A percentile compares a stretch with the other conserved stretches of the same genome.
These are phyloP conservation scores for Huntiella bhutanensis DNA, from an alignment of 2,329 filamentous ascomycete species.

Conservation along the genomic window DNA sequence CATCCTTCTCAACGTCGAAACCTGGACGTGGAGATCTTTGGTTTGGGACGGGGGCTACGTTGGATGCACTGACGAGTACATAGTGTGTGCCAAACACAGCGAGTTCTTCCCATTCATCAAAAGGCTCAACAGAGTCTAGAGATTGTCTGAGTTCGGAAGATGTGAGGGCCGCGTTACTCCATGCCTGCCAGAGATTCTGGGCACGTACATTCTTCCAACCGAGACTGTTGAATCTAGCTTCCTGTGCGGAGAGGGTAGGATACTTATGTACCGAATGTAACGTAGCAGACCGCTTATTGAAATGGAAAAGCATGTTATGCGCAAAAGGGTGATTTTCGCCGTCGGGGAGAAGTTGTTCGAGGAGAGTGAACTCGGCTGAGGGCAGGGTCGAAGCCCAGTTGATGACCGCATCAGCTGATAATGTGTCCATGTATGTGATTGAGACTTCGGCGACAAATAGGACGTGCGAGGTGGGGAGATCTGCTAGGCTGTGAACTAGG, in stretches of 20 bases:
- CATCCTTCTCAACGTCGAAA: not conserved
- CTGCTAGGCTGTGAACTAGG: slow-evolving; percentile 38
- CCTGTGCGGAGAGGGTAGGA: slow-evolving; percentile 45
- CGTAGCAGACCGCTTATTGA: slow-evolving; percentile 60
- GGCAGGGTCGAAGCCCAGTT: slow-evolving; percentile 56
- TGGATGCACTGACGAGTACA: slow-evolving; percentile 48
- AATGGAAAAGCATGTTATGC: slow-evolving; percentile 67
- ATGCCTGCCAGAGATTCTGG: slow-evolving; percentile 64
- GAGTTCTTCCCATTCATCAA: slow-evolving; percentile 95
- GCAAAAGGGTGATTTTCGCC: slow-evolving; percentile 68
- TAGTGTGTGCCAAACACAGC: slow-evolving; percentile 72
- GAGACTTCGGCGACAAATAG: slow-evolving; percentile 82
- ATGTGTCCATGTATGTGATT: slow-evolving; percentile 69
- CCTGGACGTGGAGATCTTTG: not conserved
- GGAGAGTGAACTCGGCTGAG: slow-evolving; percentile 58
- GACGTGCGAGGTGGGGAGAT: slow-evolving; percentile 39
- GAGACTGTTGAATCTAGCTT: slow-evolving; percentile 43
- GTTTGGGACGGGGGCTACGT: not conserved
- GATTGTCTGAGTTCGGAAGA: slow-evolving; percentile 34
- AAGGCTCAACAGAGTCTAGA: slow-evolving; percentile 58
- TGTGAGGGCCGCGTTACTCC: slow-evolving; percentile 53
- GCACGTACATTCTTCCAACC: slow-evolving; percentile 48
- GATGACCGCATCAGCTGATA: slow-evolving; percentile 55
- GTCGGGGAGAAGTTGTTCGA: slow-evolving; percentile 73
- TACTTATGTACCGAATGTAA: slow-evolving; percentile 58